Base-by-base conservation (phyloP, 2,329 filamentous ascomycete species). In the Neospermospora avenae region DNA sequence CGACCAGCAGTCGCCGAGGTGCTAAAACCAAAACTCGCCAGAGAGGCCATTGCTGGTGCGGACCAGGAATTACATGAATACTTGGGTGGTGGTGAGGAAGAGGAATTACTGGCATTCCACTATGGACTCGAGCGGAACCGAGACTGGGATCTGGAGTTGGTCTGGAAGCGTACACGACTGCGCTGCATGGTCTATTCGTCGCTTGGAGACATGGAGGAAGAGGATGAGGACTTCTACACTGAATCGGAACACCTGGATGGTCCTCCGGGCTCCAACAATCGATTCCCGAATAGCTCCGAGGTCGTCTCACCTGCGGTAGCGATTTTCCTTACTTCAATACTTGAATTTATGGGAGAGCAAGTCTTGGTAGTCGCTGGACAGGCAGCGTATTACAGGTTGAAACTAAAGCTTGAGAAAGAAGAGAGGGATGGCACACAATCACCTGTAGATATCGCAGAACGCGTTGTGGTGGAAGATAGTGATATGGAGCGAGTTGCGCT, bases 141-240 rank as follows among this genome's bases (percentile, higher is more conserved):
- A 2, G 85, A 88, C 67, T 98, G 93, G 85, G 92, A 98, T 72
- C 78, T 96, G n/a, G 90, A 97, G 72, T 81, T 93, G 58, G 88
- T 93, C 18, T 99, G 95, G 93, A 97, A 96, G 77, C 84, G 95
- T 67, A 95, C 93, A 0, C 86, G 95, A 57, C 77, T 99, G 69
- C 86, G 95, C 62, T 96, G 95, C 74, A 99, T 99, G 95, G 93
- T 99, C 22, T 98, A 98, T 74, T 98, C 93, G 8, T 93, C 95
- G 8, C 80, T 99, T 6, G 95, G 95, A 46, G 93, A 99, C 71
- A 87, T 99, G 82, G 96, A 99, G 74, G 95, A 99, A 76, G 93
- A 98, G 67, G 95, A 99, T 66, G 95, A 98, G 74, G 93, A 97
- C 71, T 85, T 87, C 54, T 91, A 91, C 70, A 89, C 96, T 72